Evolutionary conservation across 2,329 filamentous ascomycete genomes (phyloP), one percentile per base, ranked within the genome.

Genomic region (Tolypocladium ovalisporum): DNA sequence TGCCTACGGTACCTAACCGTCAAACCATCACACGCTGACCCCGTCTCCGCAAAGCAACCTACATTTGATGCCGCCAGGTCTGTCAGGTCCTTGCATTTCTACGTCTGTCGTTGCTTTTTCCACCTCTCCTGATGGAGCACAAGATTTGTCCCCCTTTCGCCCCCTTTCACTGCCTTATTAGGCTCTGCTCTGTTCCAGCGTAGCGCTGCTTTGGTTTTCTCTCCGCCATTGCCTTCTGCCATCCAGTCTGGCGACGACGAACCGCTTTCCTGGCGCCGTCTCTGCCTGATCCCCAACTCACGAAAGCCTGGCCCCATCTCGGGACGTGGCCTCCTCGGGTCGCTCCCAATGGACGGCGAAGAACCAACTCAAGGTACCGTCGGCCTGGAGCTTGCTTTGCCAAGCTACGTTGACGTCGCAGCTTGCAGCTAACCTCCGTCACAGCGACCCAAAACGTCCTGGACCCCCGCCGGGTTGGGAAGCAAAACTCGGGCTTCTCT

Each of bases 401-500:
- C 6, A 24, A 17, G 47, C 39, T 17, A 1, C 35, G 15, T 27
- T 49, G 54, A 27, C 24, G 17, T 37, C 36, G 29, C 27, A 6
- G 32, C 47, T 12, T n/a, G n/a, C 34, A 5, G 17, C 52, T 56
- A 37, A 52, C 7, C 56, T 36, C 34, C n/a, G 24, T 10, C 53
- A 12, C 52, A 61, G 64, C 64, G 52, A 65, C 63, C 39, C 62
- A 64, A 57, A 61, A 61, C 68, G 84, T 88, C 66, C 76, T 91
- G 62, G 91, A 97, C 69, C 90, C 90, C 44, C 84, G 90, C 61
- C 85, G 90, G 56, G 70, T 89, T 60, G 90, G 90, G 57, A 80
- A 87, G 68, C 88, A 90, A 71, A 89, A 90, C 68, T 94, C 90
- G 44, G 90, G 89, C 57, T 85, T 97, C 60, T 87, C 82, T 56